phyloP scores from a whole-genome alignment of 2,329 filamentous ascomycete genomes.

The Xylariaceae sp. region DNA sequence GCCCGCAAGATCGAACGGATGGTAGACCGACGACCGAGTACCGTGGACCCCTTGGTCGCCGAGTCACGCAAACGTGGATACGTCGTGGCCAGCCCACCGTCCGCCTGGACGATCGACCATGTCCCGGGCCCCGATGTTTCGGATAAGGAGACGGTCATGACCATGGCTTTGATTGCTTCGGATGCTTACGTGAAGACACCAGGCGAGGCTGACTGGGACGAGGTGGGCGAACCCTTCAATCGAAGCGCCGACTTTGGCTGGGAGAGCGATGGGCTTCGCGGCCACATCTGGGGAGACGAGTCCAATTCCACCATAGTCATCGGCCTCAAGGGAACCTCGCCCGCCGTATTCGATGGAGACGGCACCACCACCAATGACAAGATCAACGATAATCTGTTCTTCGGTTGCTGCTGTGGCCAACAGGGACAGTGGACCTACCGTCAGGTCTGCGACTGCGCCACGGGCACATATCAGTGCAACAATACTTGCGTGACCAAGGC shows the following conservation, averaged over 20 bases:
- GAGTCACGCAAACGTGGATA: conserved; percentile 62
- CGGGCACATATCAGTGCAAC: conserved; percentile 82
- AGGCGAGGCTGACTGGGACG: conserved; percentile 70
- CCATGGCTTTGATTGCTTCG: conserved; percentile 78
- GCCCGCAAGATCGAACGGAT: conserved; percentile 70
- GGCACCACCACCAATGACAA: conserved; percentile 97
- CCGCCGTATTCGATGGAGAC: conserved; percentile 91
- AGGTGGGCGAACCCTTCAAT: conserved; percentile 73
- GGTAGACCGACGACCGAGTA: conserved; percentile 65
- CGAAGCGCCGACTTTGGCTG: conserved; percentile 86
- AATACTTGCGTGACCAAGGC: conserved; percentile 76
- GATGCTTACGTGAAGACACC: conserved; percentile 79
- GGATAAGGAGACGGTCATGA: conserved; percentile 77
- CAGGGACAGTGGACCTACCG: conserved; percentile 86
- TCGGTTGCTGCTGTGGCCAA: conserved; percentile 95
- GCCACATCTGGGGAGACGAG: conserved; percentile 86
- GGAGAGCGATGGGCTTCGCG: conserved; percentile 80
- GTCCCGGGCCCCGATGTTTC: conserved; percentile 73
- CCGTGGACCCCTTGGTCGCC: conserved; percentile 72
- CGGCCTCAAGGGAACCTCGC: conserved; percentile 83
- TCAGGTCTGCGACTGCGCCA: conserved; percentile 89
- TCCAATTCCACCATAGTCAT: conserved; percentile 83
- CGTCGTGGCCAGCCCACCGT: conserved; percentile 59
- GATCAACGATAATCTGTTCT: conserved; percentile 94
- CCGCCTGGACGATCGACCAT: conserved; percentile 77